Percentiles rank a stretch among this genome's conserved stretches.
phyloP scores from a whole-genome alignment of 441 rosid species.

The Arabidopsis lyrata region DNA sequence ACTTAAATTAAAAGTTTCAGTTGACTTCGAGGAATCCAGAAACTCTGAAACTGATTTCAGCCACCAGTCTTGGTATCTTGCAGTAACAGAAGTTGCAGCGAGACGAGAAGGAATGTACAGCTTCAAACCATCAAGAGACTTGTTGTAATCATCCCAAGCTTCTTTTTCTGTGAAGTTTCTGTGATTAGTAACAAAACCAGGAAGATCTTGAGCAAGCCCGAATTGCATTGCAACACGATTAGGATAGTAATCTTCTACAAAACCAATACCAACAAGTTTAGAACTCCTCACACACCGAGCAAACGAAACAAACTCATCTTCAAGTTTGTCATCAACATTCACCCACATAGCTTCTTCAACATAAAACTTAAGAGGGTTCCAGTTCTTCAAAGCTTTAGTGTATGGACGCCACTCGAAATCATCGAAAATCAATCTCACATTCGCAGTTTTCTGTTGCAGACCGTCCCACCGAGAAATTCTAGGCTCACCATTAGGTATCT shows the following conservation, averaged over 20 bases:
- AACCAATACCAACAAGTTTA: constrained; percentile 50
- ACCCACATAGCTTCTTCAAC: constrained; percentile 47
- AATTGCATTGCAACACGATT: constrained; percentile 68
- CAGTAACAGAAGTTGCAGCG: constrained; percentile 46
- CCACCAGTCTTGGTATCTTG: constrained; percentile 56
- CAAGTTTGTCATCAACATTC: constrained; percentile 26
- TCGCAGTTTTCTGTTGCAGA: neutral
- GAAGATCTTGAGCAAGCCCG: constrained; percentile 67
- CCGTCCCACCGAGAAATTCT: constrained; percentile 53
- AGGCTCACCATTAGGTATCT: constrained; percentile 42
- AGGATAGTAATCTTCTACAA: constrained; percentile 56
- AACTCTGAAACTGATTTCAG: constrained; percentile 32
- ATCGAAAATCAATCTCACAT: constrained; percentile 40
- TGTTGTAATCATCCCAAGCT: constrained; percentile 40
- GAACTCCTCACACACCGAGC: constrained; percentile 50
- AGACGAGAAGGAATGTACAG: constrained; percentile 52
- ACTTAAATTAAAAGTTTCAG: neutral
- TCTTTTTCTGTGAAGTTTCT: constrained; percentile 7
- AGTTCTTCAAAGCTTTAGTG: constrained; percentile 21
- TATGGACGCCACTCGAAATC: constrained; percentile 66
- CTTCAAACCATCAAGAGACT: constrained; percentile 35
- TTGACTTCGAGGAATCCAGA: neutral
- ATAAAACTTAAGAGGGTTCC: constrained; percentile 41
- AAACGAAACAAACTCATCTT: constrained; percentile 50
- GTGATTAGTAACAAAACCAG: constrained; percentile 31